phyloP scores from a whole-genome alignment of 129 eudicot genomes.

The Glebionis coronaria region DNA sequence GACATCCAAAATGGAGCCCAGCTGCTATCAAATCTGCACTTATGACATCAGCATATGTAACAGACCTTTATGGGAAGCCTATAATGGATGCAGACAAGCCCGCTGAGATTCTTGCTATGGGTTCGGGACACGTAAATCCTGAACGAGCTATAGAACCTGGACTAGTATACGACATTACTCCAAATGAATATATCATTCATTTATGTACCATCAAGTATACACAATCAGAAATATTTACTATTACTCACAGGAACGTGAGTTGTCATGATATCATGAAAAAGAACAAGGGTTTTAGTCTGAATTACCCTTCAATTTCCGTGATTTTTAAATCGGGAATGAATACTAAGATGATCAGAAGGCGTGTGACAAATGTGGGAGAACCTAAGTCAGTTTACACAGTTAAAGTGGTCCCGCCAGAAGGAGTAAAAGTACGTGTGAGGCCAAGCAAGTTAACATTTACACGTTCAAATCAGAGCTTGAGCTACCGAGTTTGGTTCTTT shows the following conservation, averaged over 20 bases:
- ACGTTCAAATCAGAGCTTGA: constrained; percentile 52
- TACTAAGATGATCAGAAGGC: constrained; percentile 59
- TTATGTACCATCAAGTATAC: constrained; percentile 62
- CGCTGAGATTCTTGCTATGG: constrained; percentile 64
- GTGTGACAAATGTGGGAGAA: constrained; percentile 75
- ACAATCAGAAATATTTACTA: constrained; percentile 60
- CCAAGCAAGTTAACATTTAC: constrained; percentile 58
- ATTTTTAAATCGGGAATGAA: constrained; percentile 49
- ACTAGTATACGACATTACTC: constrained; percentile 64
- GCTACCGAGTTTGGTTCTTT: constrained; percentile 69
- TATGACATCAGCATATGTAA: constrained; percentile 67
- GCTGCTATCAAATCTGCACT: constrained; percentile 86
- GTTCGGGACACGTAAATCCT: constrained; percentile 90
- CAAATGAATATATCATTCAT: constrained; percentile 71
- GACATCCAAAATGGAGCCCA: constrained; percentile 89
- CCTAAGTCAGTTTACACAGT: constrained; percentile 68
- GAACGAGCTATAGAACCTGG: constrained; percentile 78
- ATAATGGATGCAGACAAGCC: constrained; percentile 76
- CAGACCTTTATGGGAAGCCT: constrained; percentile 69
- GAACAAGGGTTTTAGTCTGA: constrained; percentile 70
- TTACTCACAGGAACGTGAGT: constrained; percentile 81
- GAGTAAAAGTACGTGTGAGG: constrained; percentile 67
- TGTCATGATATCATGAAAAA: constrained; percentile 55
- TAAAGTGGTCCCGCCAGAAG: constrained; percentile 71
- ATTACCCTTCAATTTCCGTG: constrained; percentile 87